Evolutionary conservation across 768 basidiomycete genomes (phyloP).

Genomic region (Amanita molliuscula): DNA sequence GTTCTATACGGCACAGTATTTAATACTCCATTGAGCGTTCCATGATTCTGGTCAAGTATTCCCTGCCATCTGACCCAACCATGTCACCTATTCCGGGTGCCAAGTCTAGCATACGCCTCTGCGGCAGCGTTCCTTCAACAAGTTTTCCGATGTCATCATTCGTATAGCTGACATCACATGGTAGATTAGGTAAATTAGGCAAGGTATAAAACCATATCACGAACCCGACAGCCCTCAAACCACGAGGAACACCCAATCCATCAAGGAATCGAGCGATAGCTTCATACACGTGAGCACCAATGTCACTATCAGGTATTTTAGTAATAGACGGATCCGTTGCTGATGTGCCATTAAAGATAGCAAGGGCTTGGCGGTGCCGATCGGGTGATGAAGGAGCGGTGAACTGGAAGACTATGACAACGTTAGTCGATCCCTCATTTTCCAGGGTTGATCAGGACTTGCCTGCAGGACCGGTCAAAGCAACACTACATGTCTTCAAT

Average conservation of each 20-base stretch:
- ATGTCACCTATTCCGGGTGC: constrained; percentile 86
- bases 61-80: constrained; percentile 70
- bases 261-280: constrained; percentile 86
- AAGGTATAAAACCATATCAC: constrained; percentile 5
- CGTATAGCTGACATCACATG: constrained; percentile 36
- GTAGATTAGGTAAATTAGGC: not conserved
- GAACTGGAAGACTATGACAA: constrained; percentile 72
- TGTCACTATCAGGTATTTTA: constrained; percentile 66
- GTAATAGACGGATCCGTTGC: constrained; percentile 60
- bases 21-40: constrained; percentile 72
- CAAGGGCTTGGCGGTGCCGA: constrained; percentile 81
- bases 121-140: constrained; percentile 88
- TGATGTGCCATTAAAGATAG: constrained; percentile 66
- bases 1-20: not conserved
- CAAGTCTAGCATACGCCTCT: constrained; percentile 84
- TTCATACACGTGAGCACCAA: constrained; percentile 75
- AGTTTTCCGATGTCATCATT: constrained; percentile 57
- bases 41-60: constrained; percentile 75
- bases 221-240: constrained; percentile 69
- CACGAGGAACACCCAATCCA: constrained; percentile 74
- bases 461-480: constrained; percentile 83
- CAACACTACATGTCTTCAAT: constrained; percentile 39
- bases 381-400: constrained; percentile 90
- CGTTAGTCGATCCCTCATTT: not conserved
- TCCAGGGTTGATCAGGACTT: constrained; percentile 12